Percentiles rank a stretch among this genome's conserved stretches.
Conservation (phyloP, 305 asterid species). For the Fraxinus sp. region DNA sequence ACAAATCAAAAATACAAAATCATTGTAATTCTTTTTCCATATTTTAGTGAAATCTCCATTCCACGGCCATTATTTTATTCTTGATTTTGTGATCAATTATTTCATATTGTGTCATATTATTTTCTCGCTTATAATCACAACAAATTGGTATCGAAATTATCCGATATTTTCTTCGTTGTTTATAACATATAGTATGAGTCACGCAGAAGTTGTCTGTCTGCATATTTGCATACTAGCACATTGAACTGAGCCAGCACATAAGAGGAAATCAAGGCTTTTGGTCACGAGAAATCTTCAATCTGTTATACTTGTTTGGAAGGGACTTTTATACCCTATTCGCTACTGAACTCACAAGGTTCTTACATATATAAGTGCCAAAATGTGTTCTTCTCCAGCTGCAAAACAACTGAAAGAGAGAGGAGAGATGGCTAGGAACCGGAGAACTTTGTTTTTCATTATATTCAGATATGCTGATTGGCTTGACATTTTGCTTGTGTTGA, state of each 20-base stretch:
- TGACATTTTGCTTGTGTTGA: slow-evolving; percentile 62
- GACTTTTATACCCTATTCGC: not conserved
- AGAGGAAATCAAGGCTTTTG: not conserved
- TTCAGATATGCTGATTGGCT: slow-evolving; percentile 72
- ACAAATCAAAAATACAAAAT: no score
- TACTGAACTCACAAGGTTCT: not conserved
- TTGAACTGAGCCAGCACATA: not conserved
- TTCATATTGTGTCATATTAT: no score
- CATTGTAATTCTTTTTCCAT: no score
- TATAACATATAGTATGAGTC: not conserved
- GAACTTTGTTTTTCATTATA: slow-evolving; percentile 37
- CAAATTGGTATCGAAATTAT: no score
- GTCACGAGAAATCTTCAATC: not conserved
- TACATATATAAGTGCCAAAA: not conserved
- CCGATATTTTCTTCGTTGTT: no score
- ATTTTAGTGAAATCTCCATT: no score
- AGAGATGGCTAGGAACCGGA: slow-evolving; percentile 16
- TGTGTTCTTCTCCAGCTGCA: slow-evolving; percentile 22
- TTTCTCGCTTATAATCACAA: no score
- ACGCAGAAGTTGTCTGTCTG: not conserved
- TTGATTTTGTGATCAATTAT: no score
- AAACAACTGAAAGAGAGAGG: slow-evolving; percentile 4
- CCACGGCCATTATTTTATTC: no score
- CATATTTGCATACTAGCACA: not conserved
- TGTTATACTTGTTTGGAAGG: not conserved